These are phyloP conservation scores for Carnegiea gigantea DNA, from an alignment of 179 eudicot genomes.

Conservation along the genomic window DNA sequence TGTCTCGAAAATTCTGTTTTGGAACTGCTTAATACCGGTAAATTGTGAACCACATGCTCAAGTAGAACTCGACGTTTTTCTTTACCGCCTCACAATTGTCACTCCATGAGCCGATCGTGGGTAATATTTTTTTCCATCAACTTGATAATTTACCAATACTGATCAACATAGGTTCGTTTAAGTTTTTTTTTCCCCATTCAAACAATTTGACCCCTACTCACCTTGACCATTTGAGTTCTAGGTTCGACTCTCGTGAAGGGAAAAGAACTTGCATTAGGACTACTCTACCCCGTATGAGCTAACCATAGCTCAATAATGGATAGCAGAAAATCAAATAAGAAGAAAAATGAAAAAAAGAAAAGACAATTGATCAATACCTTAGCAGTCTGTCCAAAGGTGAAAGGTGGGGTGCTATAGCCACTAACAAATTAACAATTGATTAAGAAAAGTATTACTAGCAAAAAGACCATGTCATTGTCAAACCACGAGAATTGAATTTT, in stretches of 20 bases:
- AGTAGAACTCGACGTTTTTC: neutral
- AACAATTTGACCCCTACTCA: too few species aligned
- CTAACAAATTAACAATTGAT: constrained; percentile 2
- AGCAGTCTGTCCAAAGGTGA: neutral
- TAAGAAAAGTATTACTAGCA: neutral
- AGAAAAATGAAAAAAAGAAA: too few species aligned
- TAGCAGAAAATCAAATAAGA: too few species aligned
- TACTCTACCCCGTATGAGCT: too few species aligned
- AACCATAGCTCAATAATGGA: too few species aligned
- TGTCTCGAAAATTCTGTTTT: neutral
- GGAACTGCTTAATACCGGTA: neutral
- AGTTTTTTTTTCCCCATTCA: too few species aligned
- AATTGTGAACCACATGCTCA: neutral
- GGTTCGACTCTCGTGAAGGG: too few species aligned
- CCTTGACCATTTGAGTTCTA: too few species aligned
- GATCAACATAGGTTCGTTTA: too few species aligned
- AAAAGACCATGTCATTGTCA: constrained; percentile 22
- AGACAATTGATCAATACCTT: neutral
- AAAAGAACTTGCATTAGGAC: too few species aligned
- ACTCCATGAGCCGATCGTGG: neutral
- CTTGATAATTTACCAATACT: neutral
- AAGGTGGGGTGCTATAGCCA: constrained; percentile 4
- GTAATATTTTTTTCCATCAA: neutral
- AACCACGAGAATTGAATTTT: constrained; percentile 17
- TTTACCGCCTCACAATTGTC: neutral